Evolutionary conservation across 192 early-diverging fungal species (phyloP), one percentile per base, ranked within the genome.

Genomic region (Coemansia sp.): DNA sequence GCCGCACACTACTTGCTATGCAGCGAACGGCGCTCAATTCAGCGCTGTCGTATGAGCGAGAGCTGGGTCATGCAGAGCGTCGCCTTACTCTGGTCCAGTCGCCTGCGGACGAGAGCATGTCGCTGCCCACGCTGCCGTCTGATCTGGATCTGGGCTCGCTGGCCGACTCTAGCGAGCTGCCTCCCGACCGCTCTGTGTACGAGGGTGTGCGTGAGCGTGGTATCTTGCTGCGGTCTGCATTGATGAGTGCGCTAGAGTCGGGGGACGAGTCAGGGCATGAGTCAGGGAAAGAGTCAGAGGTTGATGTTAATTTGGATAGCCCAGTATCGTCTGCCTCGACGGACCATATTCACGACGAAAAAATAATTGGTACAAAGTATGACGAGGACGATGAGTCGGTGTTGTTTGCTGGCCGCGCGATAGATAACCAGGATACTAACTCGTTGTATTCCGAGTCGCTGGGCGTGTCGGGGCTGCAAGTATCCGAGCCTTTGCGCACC

Each of bases 1-100:
- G 79, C 5, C 79, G 73, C 59, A 82, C 79, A 12, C 65, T 82
- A 65, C 50, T 82, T 12, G 73, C 70, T 2, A 82, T 82, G 79
- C 79, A 76, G 23, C 69, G 69, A 57, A 82, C 79, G 3, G 79
- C 79, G 4, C 53, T 82, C 2, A 73, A 73, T 29, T 73, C 79
- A 2, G 73, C 79, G 0, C 56, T 82, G 27, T 51, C 73, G 1
- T 82, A 82, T 50, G 79, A 82, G 70, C 73, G 67, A 22, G 73
- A 76, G 59, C 67, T 82, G 7, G 73, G 79, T 32, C 60, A 76
- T 21, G 70, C 70, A 0, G 79, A 82, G 56, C 73, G 70, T 51
- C 66, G 50, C 24, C 66, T 82, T 15, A 64, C 27, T 9, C 24
- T 47, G n/a, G 43, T 68, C 8, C 22, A 43, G 47, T 57, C 62